phyloP scores from a whole-genome alignment of 1,139 yeast genomes.

The Sugiyamaella japonica region DNA sequence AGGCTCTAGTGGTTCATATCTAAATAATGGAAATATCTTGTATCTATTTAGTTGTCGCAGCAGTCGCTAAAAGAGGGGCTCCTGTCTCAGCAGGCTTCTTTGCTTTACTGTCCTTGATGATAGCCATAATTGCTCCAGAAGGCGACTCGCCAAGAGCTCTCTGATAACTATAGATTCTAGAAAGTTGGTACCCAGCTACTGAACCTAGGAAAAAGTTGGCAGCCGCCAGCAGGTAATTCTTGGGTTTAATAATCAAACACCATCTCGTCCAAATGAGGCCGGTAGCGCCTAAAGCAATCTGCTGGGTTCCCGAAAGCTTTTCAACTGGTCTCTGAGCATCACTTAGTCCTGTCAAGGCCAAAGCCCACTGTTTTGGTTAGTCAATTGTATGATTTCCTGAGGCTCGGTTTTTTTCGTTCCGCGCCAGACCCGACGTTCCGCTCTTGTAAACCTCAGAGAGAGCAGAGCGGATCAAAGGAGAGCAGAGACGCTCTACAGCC shows the following conservation, averaged over 20 bases:
- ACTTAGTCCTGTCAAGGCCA: conserved; percentile 85
- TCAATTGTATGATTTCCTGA: background rate
- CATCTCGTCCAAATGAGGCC: conserved; percentile 98
- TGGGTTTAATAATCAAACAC: conserved; percentile 92
- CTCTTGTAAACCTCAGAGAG: background rate
- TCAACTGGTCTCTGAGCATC: conserved; percentile 92
- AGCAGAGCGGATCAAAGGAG: background rate
- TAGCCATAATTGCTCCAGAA: conserved; percentile 55
- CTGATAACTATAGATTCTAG: conserved; percentile 69
- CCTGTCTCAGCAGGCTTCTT: background rate
- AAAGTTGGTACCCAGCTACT: conserved; percentile 83
- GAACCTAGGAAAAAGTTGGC: conserved; percentile 92
- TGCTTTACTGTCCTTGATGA: conserved; percentile 50
- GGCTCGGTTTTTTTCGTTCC: too few species aligned
- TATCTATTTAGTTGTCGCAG: conserved; percentile 6
- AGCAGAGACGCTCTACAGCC: background rate
- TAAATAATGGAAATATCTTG: background rate
- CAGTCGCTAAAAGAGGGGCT: conserved; percentile 1
- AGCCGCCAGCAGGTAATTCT: conserved; percentile 81
- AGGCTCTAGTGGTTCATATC: too few species aligned
- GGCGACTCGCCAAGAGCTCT: conserved; percentile 51
- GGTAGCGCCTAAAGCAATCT: conserved; percentile 82
- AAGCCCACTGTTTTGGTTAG: conserved; percentile 59
- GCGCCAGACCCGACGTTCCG: background rate
- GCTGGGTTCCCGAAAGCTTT: conserved; percentile 88